phyloP scores from a whole-genome alignment of 2,329 filamentous ascomycete species.

The Bipolaris cookei region DNA sequence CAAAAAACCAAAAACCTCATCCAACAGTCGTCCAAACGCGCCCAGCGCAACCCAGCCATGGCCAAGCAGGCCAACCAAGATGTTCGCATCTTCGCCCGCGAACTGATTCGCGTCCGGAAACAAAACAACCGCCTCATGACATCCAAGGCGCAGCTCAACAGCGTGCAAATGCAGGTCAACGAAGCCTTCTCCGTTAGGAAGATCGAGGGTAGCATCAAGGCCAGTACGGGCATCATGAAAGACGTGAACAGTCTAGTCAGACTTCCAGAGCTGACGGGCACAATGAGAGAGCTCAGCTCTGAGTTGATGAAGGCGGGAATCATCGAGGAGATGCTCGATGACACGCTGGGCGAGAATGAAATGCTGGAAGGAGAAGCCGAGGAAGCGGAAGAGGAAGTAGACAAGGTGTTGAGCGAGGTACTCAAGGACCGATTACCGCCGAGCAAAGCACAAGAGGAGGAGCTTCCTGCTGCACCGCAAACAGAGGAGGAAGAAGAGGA shows the following conservation, averaged over 20 bases:
- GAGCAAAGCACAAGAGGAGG: slow-evolving; percentile 62
- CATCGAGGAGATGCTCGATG: slow-evolving; percentile 96
- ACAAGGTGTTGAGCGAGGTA: slow-evolving; percentile 90
- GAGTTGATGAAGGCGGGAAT: slow-evolving; percentile 95
- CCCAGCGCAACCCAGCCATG: slow-evolving; percentile 78
- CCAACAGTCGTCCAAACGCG: slow-evolving; percentile 79
- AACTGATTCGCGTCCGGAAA: slow-evolving; percentile 82
- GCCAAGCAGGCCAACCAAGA: slow-evolving; percentile 80
- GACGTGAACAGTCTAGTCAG: slow-evolving; percentile 88
- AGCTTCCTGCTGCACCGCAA: slow-evolving; percentile 59
- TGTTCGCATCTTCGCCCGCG: slow-evolving; percentile 84
- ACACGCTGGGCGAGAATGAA: slow-evolving; percentile 75
- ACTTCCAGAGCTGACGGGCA: slow-evolving; percentile 83
- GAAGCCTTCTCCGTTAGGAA: slow-evolving; percentile 95
- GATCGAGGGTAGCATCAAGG: slow-evolving; percentile 89
- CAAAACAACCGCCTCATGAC: slow-evolving; percentile 77
- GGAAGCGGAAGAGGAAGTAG: slow-evolving; percentile 77
- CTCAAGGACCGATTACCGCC: slow-evolving; percentile 81
- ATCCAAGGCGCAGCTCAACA: slow-evolving; percentile 87
- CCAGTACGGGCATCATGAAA: slow-evolving; percentile 92
- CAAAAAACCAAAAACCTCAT: slow-evolving; percentile 77
- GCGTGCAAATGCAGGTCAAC: slow-evolving; percentile 96
- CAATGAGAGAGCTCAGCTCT: slow-evolving; percentile 84
- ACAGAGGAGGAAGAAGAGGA: slow-evolving; percentile 77
- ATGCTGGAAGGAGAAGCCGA: slow-evolving; percentile 74